These are phyloP conservation scores for Megacollybia marginata DNA, from an alignment of 768 basidiomycete genomes.

Conservation along the genomic window DNA sequence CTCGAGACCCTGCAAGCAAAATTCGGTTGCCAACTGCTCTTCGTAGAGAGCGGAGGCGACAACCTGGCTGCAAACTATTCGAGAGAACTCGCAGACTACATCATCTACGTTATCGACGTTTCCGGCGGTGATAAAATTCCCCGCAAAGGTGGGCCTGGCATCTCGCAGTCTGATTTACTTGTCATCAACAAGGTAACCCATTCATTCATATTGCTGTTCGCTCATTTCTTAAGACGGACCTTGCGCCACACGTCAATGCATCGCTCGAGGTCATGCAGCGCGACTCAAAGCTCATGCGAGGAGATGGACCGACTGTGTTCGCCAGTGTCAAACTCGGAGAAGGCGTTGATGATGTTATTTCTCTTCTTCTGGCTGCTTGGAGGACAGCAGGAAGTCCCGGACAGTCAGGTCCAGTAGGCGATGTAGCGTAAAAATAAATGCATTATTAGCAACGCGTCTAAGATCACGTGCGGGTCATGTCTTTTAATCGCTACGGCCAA, in stretches of 20 bases:
- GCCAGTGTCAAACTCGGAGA: constrained; percentile 71
- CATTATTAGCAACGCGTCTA: too few species aligned
- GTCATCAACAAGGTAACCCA: constrained; percentile 84
- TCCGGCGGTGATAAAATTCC: constrained; percentile 98
- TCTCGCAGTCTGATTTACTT: constrained; percentile 90
- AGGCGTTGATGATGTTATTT: constrained; percentile 77
- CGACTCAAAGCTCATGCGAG: constrained; percentile 90
- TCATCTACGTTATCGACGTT: constrained; percentile 89
- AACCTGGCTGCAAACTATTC: constrained; percentile 97
- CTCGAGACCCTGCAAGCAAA: constrained; percentile 91
- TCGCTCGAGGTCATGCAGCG: constrained; percentile 93
- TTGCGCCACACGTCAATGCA: constrained; percentile 88
- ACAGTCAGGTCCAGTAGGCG: constrained; percentile 39
- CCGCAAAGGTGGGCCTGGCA: constrained; percentile 95
- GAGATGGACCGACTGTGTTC: constrained; percentile 90
- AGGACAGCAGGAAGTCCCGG: constrained; percentile 72
- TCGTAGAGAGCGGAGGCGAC: constrained; percentile 96
- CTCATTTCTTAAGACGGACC: constrained; percentile 62
- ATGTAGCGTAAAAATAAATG: constrained; percentile 11
- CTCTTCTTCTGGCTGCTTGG: constrained; percentile 87
- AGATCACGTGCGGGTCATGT: too few species aligned
- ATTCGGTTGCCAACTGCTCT: constrained; percentile 82
- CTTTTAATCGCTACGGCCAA: too few species aligned
- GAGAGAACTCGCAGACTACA: constrained; percentile 93
- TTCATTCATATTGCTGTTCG: background rate